These are phyloP conservation scores for Psophocarpus tetragonolobus DNA, from an alignment of 306 rosid genomes.

Conservation along the genomic window DNA sequence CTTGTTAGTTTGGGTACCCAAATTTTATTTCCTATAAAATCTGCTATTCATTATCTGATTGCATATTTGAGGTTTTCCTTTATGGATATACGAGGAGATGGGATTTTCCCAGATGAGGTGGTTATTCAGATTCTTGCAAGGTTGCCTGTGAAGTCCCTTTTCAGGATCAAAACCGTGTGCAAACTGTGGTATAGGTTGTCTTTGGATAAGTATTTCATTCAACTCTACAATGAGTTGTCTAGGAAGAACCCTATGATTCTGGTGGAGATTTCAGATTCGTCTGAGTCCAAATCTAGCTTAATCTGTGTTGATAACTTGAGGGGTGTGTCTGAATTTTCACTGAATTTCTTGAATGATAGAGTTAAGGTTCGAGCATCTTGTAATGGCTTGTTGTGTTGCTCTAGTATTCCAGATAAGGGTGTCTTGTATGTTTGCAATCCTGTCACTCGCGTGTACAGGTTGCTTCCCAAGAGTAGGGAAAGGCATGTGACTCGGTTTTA, in stretches of 20 bases:
- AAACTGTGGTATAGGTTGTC: constrained; percentile 65
- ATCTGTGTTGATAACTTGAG: constrained; percentile 72
- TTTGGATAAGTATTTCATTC: constrained; percentile 63
- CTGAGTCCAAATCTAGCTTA: constrained; percentile 59
- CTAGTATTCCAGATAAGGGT: constrained; percentile 83
- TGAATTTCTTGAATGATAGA: constrained; percentile 71
- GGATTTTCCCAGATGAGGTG: constrained; percentile 75
- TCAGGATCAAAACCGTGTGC: constrained; percentile 65
- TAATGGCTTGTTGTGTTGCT: constrained; percentile 85
- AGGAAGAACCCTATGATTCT: constrained; percentile 68
- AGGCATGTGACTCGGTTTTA: constrained; percentile 75
- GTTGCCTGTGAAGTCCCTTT: constrained; percentile 71
- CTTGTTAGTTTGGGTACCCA: constrained; percentile 27
- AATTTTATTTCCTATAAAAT: neutral
- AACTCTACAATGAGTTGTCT: constrained; percentile 62
- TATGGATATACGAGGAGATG: constrained; percentile 55
- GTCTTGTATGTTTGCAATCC: constrained; percentile 85
- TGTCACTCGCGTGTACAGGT: constrained; percentile 68
- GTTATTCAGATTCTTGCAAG: constrained; percentile 78
- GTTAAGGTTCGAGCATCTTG: constrained; percentile 81
- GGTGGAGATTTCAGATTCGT: constrained; percentile 67
- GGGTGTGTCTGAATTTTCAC: constrained; percentile 71
- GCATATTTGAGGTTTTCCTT: constrained; percentile 14
- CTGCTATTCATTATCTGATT: neutral
- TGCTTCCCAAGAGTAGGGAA: constrained; percentile 86